phyloP scores from a whole-genome alignment of 345 rosid genomes.

The Pugionium cornutum region DNA sequence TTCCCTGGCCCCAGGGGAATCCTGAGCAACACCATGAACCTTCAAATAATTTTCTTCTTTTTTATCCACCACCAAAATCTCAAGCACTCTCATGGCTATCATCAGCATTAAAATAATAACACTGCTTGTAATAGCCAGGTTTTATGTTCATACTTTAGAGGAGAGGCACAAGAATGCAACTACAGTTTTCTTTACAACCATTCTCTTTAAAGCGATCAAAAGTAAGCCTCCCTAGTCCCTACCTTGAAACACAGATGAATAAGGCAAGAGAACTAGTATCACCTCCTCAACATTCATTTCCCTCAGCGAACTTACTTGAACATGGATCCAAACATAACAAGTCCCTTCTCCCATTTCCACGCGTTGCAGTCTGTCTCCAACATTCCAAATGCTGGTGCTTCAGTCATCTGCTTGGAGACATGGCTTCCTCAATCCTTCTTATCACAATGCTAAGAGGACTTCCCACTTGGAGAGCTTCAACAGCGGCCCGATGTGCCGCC shows the following conservation, averaged over 20 bases:
- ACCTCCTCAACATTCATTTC: background rate
- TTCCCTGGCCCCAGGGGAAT: conserved; percentile 33
- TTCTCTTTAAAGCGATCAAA: conserved; percentile 10
- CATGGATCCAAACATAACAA: conserved; percentile 25
- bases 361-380: conserved; percentile 5
- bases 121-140: conserved; percentile 5
- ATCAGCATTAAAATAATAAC: background rate
- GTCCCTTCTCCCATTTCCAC: conserved; percentile 1
- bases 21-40: conserved; percentile 26
- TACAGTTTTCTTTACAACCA: conserved; percentile 25
- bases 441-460: conserved; percentile 72
- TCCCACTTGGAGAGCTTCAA: conserved; percentile 82
- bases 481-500: conserved; percentile 73
- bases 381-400: background rate
- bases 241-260: background rate
- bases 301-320: conserved; percentile 26
- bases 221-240: conserved; percentile 3
- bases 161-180: conserved; percentile 4
- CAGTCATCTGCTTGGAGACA: conserved; percentile 47
- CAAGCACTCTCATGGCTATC: background rate
- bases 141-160: background rate
- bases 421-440: conserved; percentile 76
- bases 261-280: conserved; percentile 11
- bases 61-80: too few species aligned
- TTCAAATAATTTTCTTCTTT: background rate